Evolutionary conservation across 768 basidiomycete species (phyloP).

Genomic region (Lactarius indigo): DNA sequence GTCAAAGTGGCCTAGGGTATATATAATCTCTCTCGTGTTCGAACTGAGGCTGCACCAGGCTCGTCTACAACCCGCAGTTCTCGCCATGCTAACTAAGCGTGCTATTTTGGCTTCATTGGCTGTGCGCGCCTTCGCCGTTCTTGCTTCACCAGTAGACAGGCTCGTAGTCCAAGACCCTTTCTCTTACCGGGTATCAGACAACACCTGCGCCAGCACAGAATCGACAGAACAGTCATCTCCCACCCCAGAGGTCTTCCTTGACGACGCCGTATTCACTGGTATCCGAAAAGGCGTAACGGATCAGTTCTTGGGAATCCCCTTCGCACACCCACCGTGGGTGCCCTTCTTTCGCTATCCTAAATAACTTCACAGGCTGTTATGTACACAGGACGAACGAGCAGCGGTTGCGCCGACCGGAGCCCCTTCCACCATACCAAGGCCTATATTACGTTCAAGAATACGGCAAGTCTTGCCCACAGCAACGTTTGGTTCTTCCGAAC

Average conservation of each 20-base stretch:
- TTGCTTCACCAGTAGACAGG: conserved; percentile 4
- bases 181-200: neutral
- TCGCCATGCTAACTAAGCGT: conserved; percentile 6
- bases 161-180: conserved; percentile 2
- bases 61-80: neutral
- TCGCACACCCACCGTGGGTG: conserved; percentile 38
- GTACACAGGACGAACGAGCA: conserved; percentile 32
- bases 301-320: conserved; percentile 42
- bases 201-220: neutral
- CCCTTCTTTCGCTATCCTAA: neutral
- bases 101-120: conserved; percentile 9
- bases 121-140: neutral
- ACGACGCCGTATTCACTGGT: conserved; percentile 33
- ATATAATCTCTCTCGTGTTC: conserved; percentile 4
- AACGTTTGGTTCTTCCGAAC: conserved; percentile 19
- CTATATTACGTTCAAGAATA: conserved; percentile 22
- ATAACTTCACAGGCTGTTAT: too few relatives aligned
- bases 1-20: neutral
- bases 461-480: conserved; percentile 31
- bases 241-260: conserved; percentile 28
- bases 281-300: conserved; percentile 27
- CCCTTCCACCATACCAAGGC: conserved; percentile 23
- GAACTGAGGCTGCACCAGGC: neutral
- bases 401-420: conserved; percentile 37
- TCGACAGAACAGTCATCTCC: neutral